Evolutionary conservation across 805 yeast genomes (phyloP).

Genomic region (Ogataea minuta): DNA sequence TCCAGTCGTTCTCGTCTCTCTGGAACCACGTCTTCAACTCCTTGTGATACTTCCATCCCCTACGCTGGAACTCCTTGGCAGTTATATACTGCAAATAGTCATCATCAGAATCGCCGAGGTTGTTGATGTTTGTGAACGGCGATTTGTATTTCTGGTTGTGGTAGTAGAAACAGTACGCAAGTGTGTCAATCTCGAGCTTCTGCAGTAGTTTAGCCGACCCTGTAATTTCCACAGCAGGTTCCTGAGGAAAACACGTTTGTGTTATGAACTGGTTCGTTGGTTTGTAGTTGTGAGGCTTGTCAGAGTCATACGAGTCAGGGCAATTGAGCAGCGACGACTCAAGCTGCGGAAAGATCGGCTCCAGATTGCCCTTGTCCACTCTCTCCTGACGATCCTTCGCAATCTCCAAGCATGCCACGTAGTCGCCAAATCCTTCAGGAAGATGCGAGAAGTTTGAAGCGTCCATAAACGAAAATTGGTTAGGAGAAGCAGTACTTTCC

Average conservation of each 20-base stretch:
- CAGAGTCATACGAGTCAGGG: conserved; percentile 92
- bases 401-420: conserved; percentile 29
- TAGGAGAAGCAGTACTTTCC: conserved; percentile 20
- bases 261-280: conserved; percentile 88
- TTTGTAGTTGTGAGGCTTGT: conserved; percentile 67
- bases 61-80: conserved; percentile 70
- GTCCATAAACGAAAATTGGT: conserved; percentile 22
- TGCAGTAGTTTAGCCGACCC: conserved; percentile 59
- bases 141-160: conserved; percentile 38
- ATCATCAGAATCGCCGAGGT: conserved; percentile 34
- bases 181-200: conserved; percentile 80
- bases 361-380: conserved; percentile 47
- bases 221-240: conserved; percentile 65
- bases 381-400: conserved; percentile 42
- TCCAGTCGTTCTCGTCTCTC: conserved; percentile 55
- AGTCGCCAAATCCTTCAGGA: conserved; percentile 27
- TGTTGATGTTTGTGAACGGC: conserved; percentile 23
- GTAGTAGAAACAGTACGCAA: conserved; percentile 91
- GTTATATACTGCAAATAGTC: conserved; percentile 71
- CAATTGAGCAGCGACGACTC: conserved; percentile 82
- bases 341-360: conserved; percentile 53
- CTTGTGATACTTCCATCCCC: conserved; percentile 82
- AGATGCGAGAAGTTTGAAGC: conserved; percentile 24
- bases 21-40: conserved; percentile 80
- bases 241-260: conserved; percentile 85